Conservation (phyloP, 805 yeast species). For the Grigorovia yakushimaensis region DNA sequence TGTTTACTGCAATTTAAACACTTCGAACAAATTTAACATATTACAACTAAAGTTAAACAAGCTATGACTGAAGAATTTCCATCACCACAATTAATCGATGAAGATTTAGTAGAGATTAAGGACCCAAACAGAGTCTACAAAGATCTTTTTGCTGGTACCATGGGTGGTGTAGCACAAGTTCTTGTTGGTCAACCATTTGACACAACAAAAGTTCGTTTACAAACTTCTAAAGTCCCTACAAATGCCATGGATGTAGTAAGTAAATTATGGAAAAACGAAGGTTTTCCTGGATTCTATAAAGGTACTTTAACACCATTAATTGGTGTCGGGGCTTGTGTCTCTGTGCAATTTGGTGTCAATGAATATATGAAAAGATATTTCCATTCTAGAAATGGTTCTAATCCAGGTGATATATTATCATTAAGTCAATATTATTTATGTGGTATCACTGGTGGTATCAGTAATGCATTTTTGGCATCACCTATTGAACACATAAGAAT, state of each 20-base stretch:
- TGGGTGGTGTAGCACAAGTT: slow-evolving; percentile 95
- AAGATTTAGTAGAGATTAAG: slow-evolving; percentile 12
- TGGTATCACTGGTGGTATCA: slow-evolving; percentile 89
- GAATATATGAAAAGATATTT: slow-evolving; percentile 86
- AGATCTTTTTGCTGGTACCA: slow-evolving; percentile 83
- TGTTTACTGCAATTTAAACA: too few species aligned
- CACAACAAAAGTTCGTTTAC: slow-evolving; percentile 86
- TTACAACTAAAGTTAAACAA: too few species aligned
- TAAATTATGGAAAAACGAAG: slow-evolving; percentile 67
- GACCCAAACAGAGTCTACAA: slow-evolving; percentile 40
- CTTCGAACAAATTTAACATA: too few species aligned
- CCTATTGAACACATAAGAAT: slow-evolving; percentile 95
- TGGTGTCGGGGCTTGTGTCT: slow-evolving; percentile 97
- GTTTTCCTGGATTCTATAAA: slow-evolving; percentile 76
- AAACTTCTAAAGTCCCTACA: slow-evolving; percentile 72
- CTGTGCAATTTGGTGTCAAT: slow-evolving; percentile 90
- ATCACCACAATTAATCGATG: slow-evolving; percentile 27
- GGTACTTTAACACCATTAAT: slow-evolving; percentile 89
- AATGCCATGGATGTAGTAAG: slow-evolving; percentile 66
- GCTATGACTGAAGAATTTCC: slow-evolving; percentile 29
- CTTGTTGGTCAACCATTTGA: slow-evolving; percentile 94
- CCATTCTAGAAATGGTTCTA: slow-evolving; percentile 31
- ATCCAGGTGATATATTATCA: slow-evolving; percentile 22
- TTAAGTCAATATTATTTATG: slow-evolving; percentile 66
- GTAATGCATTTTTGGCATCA: slow-evolving; percentile 80